These are phyloP conservation scores for Fusarium lateritium DNA, from an alignment of 2,329 filamentous ascomycete genomes.

Conservation along the genomic window DNA sequence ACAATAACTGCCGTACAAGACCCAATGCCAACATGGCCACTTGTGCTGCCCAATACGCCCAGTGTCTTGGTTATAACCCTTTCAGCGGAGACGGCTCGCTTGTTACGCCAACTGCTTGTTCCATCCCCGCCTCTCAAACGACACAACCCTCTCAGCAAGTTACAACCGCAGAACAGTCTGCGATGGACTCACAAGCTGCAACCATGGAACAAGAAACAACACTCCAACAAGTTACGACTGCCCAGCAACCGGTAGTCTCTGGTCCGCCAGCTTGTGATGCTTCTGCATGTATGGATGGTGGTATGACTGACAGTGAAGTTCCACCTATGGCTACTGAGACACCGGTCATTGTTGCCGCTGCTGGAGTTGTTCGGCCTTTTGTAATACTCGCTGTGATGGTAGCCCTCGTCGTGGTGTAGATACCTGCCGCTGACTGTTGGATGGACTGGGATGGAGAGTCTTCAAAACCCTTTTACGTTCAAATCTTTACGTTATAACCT, in stretches of 20 bases:
- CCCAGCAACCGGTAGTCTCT: not conserved
- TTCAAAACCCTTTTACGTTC: no score
- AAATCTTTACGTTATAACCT: no score
- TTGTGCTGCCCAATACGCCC: slow-evolving; percentile 13
- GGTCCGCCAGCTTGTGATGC: not conserved
- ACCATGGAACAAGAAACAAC: not conserved
- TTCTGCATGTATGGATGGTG: not conserved
- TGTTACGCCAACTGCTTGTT: slow-evolving; percentile 16
- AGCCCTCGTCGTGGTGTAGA: not conserved
- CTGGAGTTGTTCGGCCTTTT: not conserved
- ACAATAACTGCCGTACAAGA: slow-evolving; percentile 8
- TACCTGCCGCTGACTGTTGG: no score
- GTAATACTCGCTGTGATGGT: not conserved
- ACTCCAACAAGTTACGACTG: not conserved
- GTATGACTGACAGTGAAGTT: not conserved
- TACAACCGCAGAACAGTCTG: not conserved
- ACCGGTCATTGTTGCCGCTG: slow-evolving; percentile 1
- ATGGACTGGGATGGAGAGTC: no score
- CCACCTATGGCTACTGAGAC: not conserved
- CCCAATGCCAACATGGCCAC: slow-evolving; percentile 6
- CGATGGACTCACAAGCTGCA: not conserved
- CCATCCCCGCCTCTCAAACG: not conserved
- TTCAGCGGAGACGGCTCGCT: slow-evolving; percentile 11
- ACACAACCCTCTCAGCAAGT: not conserved
- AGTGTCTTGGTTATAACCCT: slow-evolving; percentile 21